Evolutionary conservation across 352 stramenopile genomes (phyloP), one percentile per base, ranked within the genome.

Genomic region (Phytophthora multivora): DNA sequence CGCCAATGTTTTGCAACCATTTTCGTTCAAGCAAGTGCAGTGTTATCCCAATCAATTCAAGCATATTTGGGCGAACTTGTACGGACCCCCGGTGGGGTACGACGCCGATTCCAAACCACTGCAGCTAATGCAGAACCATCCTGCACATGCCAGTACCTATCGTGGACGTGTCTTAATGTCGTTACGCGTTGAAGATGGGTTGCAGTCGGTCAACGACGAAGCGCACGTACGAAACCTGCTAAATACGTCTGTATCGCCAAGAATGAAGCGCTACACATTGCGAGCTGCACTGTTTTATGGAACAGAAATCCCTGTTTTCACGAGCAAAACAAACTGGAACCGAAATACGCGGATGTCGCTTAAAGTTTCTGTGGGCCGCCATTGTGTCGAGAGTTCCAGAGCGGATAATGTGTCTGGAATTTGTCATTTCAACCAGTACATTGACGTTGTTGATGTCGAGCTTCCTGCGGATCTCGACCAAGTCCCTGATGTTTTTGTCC

Each of bases 361-460:
- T 0, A 79, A 80, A 25, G 73, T 96, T 26, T 89, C 83, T 15
- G 74, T 91, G 18, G 88, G 88, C 23, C 68, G 54, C 0, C 75
- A 92, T 59, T 58, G 69, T 13, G 53, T 95, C 13, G 77, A 80
- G 46, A 88, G 60, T 26, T 83, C 73, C 7, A 71, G 72, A 1
- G 75, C 70, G 0, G 72, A 91, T n/a, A 95, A 95, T 46, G 53
- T 77, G 16, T 75, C 77, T 10, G 88, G 88, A 18, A 77, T 93
- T 36, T 93, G 83, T 46, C 66, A 89, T 48, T 95, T 86, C 62
- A 88, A 93, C 68, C 73, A 96, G 65, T 89, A 91, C 56, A 28
- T 93, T 25, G 73, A 91, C 25, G 56, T 87, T 23, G 42, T 75
- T 28, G 67, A 80, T 15, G 48, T 94, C 46, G 73, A 79, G 21